phyloP scores from a whole-genome alignment of 805 yeast species.

The Cyberlindnera maritima region DNA sequence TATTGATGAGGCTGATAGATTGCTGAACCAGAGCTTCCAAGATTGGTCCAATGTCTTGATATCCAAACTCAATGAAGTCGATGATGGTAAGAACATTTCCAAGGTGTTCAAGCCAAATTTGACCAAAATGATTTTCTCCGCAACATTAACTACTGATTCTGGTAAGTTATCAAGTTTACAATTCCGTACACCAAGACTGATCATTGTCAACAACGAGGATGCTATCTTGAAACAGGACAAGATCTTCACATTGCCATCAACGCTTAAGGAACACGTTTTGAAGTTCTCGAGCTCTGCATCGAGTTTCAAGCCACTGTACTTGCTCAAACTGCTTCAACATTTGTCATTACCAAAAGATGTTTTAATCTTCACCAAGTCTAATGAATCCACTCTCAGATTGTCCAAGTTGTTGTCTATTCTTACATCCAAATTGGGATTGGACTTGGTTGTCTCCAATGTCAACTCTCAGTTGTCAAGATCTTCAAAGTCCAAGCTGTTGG shows the following conservation, averaged over 20 bases:
- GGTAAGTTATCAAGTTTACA: slow-evolving; percentile 76
- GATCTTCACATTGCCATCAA: slow-evolving; percentile 58
- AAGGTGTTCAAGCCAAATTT: slow-evolving; percentile 31
- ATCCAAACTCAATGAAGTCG: slow-evolving; percentile 24
- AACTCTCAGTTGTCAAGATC: slow-evolving; percentile 56
- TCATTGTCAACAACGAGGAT: slow-evolving; percentile 63
- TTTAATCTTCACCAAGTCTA: slow-evolving; percentile 69
- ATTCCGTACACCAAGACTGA: slow-evolving; percentile 66
- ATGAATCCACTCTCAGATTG: slow-evolving; percentile 84
- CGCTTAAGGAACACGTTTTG: slow-evolving; percentile 43
- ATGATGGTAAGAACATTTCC: slow-evolving; percentile 31
- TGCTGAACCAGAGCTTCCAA: slow-evolving; percentile 86
- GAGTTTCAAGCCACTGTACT: slow-evolving; percentile 67
- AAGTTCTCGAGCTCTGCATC: slow-evolving; percentile 38
- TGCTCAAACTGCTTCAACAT: slow-evolving; percentile 51
- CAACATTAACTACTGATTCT: slow-evolving; percentile 91
- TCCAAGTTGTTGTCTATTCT: slow-evolving; percentile 55
- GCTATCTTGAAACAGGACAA: slow-evolving; percentile 41
- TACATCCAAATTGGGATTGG: slow-evolving; percentile 21
- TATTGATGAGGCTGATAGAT: slow-evolving; percentile 79
- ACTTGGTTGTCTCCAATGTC: slow-evolving; percentile 40
- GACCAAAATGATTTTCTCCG: slow-evolving; percentile 79
- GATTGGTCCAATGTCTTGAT: slow-evolving; percentile 76
- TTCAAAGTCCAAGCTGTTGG: slow-evolving; percentile 54
- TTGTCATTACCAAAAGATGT: slow-evolving; percentile 37